Conservation (phyloP, 1,139 yeast species). For the Taiozyma onychis region DNA sequence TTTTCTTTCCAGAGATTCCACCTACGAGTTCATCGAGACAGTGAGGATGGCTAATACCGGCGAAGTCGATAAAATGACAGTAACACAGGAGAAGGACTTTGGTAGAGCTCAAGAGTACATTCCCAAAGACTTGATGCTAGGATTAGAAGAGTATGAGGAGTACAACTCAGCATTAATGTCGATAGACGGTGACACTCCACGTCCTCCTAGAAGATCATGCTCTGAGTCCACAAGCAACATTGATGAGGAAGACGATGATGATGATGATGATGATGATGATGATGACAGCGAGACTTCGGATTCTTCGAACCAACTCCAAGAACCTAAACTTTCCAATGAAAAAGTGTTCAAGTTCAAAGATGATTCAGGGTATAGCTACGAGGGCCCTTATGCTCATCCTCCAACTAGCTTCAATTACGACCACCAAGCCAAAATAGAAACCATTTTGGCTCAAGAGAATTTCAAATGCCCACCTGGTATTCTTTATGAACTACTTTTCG, state of each 20-base stretch:
- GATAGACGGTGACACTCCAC: conserved; percentile 32
- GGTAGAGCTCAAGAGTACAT: not conserved
- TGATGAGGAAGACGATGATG: conserved; percentile 23
- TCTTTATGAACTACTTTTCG: conserved; percentile 64
- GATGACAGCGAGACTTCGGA: conserved; percentile 13
- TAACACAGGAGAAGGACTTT: not conserved
- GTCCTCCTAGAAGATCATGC: conserved; percentile 4
- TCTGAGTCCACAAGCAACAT: conserved; percentile 18
- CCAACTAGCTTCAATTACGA: conserved; percentile 42
- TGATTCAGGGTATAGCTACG: conserved; percentile 30
- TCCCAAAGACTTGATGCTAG: conserved; percentile 5
- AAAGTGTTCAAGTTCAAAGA: conserved; percentile 29
- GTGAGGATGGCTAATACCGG: conserved; percentile 40
- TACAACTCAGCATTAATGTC: conserved; percentile 31
- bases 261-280: conserved; percentile 22
- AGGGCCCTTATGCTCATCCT: conserved; percentile 44
- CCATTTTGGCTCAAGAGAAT: conserved; percentile 42
- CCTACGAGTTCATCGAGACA: conserved; percentile 60
- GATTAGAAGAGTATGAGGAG: conserved; percentile 7
- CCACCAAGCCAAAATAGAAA: conserved; percentile 55
- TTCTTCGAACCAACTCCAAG: conserved; percentile 10
- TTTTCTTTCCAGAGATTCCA: conserved; percentile 75
- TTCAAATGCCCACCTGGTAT: conserved; percentile 78
- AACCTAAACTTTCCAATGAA: conserved; percentile 14
- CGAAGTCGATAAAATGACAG: not conserved